Evolutionary conservation across 106 monocot genomes (phyloP).

Genomic region (Iris macrosiphon): DNA sequence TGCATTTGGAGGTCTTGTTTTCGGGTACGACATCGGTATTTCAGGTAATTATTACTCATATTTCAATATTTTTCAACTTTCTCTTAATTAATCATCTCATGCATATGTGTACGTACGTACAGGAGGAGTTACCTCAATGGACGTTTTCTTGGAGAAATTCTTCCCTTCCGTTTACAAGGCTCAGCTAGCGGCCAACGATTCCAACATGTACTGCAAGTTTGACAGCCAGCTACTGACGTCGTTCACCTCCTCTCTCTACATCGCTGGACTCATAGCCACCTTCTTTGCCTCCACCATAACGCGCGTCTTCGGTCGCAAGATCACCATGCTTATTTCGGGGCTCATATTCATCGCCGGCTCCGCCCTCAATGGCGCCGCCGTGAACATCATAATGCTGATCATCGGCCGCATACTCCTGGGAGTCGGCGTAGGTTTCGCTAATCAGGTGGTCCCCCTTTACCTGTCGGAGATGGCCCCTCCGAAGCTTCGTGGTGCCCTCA

Average conservation of each 20-base stretch:
- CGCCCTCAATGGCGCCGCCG: conserved; percentile 25
- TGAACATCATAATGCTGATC: conserved; percentile 27
- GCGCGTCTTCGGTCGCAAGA: conserved; percentile 16
- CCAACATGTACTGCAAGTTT: conserved; percentile 24
- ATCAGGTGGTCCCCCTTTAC: conserved; percentile 40
- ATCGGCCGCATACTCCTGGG: conserved; percentile 12
- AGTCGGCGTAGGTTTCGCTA: conserved; percentile 19
- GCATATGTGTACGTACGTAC: neutral
- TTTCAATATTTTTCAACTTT: neutral
- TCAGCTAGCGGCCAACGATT: conserved; percentile 1
- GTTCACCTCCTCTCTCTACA: conserved; percentile 38
- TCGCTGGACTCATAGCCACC: conserved; percentile 23
- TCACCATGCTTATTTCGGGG: conserved; percentile 32
- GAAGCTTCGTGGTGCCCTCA: conserved; percentile 7
- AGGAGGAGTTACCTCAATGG: conserved; percentile 40
- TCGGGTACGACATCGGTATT: conserved; percentile 10
- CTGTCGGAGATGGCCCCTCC: conserved; percentile 41
- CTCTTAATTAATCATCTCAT: neutral
- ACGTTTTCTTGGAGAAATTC: conserved; percentile 21
- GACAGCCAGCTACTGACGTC: conserved; percentile 1
- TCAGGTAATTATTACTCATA: conserved; percentile 3
- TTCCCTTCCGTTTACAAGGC: conserved; percentile 21
- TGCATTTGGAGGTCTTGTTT: conserved; percentile 4
- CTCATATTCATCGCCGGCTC: conserved; percentile 27
- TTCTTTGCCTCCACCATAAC: conserved; percentile 32